Conservation (phyloP, 768 basidiomycete species). For the Tricholoma bakamatsutake region DNA sequence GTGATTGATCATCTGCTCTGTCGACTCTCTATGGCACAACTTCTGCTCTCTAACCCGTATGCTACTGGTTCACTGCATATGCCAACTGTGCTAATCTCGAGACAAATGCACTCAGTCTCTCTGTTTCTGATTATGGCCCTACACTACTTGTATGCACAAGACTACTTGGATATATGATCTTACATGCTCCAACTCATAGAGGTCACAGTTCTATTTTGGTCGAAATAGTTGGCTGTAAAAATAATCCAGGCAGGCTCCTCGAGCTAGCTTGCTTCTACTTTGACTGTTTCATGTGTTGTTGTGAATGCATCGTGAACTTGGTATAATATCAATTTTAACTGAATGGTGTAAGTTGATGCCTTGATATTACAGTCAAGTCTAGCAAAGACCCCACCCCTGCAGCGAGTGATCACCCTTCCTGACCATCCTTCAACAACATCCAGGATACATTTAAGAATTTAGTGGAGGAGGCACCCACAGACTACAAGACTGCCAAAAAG, state of each 20-base stretch:
- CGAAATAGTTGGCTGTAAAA: constrained; percentile 3
- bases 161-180: constrained; percentile 11
- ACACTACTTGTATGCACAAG: not conserved
- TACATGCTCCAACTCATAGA: constrained; percentile 4
- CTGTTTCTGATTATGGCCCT: not conserved
- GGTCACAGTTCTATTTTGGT: not conserved
- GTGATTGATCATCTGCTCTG: too few species aligned
- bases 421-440: not conserved
- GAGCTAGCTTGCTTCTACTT: constrained; percentile 2
- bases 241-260: not conserved
- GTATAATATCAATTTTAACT: too few species aligned
- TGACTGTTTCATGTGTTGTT: constrained; percentile 3
- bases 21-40: too few species aligned
- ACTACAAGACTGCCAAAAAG: constrained; percentile 1
- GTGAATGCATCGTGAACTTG: too few species aligned
- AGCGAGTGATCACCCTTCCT: not conserved
- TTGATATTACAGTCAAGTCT: constrained; percentile 5
- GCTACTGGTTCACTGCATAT: not conserved
- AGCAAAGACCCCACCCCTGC: not conserved
- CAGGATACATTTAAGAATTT: not conserved
- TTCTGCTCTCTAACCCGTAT: too few species aligned
- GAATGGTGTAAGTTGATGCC: too few species aligned
- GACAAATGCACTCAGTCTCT: not conserved
- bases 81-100: not conserved
- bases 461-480: not conserved